phyloP scores from a whole-genome alignment of 768 basidiomycete genomes.

The Macrolepiota dolichaula region DNA sequence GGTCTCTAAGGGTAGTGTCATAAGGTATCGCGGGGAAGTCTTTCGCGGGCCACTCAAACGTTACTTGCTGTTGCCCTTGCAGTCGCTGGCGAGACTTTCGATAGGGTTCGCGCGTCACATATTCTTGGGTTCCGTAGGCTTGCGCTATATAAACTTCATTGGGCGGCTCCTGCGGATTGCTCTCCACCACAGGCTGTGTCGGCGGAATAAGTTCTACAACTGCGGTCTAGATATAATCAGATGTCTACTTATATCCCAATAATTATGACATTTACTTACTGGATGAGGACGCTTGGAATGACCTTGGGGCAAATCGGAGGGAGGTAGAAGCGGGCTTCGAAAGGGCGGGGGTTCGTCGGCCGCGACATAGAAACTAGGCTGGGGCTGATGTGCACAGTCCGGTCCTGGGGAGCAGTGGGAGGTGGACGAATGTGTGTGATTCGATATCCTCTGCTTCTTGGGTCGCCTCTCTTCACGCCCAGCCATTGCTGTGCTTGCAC shows the following conservation, averaged over 20 bases:
- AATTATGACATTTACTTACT: not conserved
- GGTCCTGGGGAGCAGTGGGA: not conserved
- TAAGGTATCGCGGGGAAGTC: not conserved
- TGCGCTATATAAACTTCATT: not conserved
- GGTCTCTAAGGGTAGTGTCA: not conserved
- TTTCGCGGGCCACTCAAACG: constrained; percentile 2
- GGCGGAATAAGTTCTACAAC: not conserved
- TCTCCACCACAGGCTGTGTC: not conserved
- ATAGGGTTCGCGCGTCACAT: not conserved
- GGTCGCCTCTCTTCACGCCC: constrained; percentile 1
- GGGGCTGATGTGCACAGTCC: not conserved
- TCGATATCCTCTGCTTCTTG: not conserved
- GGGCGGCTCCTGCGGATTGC: not conserved
- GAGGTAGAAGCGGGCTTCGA: constrained; percentile 28
- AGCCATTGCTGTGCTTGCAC: not conserved
- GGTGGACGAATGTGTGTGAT: not conserved
- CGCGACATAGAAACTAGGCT: not conserved
- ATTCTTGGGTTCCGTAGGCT: not conserved
- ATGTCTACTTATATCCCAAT: not conserved
- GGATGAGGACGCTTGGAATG: constrained; percentile 1
- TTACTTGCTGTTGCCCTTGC: not conserved
- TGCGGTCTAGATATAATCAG: not conserved
- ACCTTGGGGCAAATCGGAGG: constrained; percentile 10
- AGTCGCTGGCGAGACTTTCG: not conserved
- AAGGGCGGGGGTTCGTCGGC: constrained; percentile 20